These are phyloP conservation scores for Colletotrichum sp. DNA, from an alignment of 2,329 filamentous ascomycete genomes.

Conservation along the genomic window DNA sequence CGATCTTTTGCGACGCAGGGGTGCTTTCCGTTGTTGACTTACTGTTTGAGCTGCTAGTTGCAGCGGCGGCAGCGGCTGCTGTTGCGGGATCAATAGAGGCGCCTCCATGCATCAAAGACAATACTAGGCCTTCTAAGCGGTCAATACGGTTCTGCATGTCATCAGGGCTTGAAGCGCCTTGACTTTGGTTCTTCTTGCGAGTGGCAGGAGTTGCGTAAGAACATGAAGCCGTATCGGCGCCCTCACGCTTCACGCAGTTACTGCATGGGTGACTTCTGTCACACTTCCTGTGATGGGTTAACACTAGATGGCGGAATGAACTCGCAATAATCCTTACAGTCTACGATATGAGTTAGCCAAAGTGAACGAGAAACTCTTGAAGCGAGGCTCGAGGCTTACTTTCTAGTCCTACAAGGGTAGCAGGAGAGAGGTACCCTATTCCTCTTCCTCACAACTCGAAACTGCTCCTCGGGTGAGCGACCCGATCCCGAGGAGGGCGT, in stretches of 20 bases:
- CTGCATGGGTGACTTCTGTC: constrained; percentile 90
- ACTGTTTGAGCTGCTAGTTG: constrained; percentile 23
- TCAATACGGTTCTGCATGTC: constrained; percentile 99
- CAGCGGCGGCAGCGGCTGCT: constrained; percentile 33
- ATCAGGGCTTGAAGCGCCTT: constrained; percentile 71
- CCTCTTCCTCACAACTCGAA: constrained; percentile 86
- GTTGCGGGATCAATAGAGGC: constrained; percentile 51
- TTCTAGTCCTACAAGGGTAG: constrained; percentile 87
- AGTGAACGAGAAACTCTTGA: constrained; percentile 13
- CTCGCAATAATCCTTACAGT: constrained; percentile 33
- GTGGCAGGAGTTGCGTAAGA: constrained; percentile 77
- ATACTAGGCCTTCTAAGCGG: constrained; percentile 86
- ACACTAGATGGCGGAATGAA: neutral
- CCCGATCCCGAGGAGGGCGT: constrained; percentile 73
- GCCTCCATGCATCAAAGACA: constrained; percentile 93
- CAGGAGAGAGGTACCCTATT: constrained; percentile 93
- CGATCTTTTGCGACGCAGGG: constrained; percentile 49
- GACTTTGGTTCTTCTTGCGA: constrained; percentile 77
- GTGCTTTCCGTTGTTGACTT: constrained; percentile 46
- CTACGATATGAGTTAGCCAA: constrained; percentile 32
- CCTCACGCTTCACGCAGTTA: constrained; percentile 92
- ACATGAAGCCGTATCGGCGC: constrained; percentile 80
- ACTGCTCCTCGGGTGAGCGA: constrained; percentile 85
- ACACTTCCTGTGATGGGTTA: constrained; percentile 74
- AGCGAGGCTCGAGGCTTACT: constrained; percentile 60